Conservation (phyloP, 2,329 filamentous ascomycete genomes). For the Monosporascus sp. region DNA sequence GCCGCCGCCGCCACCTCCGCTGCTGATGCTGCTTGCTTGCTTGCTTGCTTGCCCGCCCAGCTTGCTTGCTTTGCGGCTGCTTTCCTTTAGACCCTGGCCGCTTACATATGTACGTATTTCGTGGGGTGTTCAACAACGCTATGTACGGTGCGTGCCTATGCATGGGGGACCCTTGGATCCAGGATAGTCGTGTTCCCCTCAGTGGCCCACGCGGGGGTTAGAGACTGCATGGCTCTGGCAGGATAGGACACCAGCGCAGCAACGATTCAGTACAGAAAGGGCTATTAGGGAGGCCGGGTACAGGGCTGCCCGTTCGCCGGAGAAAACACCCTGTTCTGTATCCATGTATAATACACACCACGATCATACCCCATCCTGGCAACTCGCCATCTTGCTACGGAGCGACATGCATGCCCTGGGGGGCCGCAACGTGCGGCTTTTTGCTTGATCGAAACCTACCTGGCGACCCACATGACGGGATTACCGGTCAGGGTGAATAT, state of each 20-base stretch:
- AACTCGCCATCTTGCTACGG: constrained; percentile 7
- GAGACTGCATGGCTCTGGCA: not conserved
- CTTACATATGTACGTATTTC: not conserved
- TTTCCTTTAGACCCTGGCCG: constrained; percentile 1
- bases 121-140: not conserved
- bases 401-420: constrained; percentile 8
- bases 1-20: not conserved
- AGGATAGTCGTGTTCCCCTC: no score
- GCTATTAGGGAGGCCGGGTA: not conserved
- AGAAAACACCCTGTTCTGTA: no score
- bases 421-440: constrained; percentile 20
- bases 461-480: constrained; percentile 12
- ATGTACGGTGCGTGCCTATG: not conserved
- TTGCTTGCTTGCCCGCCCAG: not conserved
- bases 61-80: constrained; percentile 6
- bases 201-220: no score
- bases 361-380: not conserved
- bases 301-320: not conserved
- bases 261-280: not conserved
- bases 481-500: constrained; percentile 5
- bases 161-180: not conserved
- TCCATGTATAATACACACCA: no score
- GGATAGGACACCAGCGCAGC: not conserved
- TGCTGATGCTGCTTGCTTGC: not conserved
- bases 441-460: constrained; percentile 22